Percentiles rank a stretch among this genome's conserved stretches.
Conservation (phyloP, 441 rosid species). For the Theobroma grandiflorum region DNA sequence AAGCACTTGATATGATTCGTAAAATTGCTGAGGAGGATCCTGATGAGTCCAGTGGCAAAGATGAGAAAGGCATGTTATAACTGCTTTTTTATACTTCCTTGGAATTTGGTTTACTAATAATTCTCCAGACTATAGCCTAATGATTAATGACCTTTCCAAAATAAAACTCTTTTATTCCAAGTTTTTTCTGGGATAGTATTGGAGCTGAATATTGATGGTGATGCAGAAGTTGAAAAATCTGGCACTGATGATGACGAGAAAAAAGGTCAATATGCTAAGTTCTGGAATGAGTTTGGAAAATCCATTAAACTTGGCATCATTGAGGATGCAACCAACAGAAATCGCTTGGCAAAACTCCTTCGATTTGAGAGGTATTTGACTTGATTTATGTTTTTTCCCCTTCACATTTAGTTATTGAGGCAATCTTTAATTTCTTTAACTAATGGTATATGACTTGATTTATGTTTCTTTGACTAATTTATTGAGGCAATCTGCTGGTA, state of each 20-base stretch:
- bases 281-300: slow-evolving; percentile 97
- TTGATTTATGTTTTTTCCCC: neutral
- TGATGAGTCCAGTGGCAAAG: slow-evolving; percentile 72
- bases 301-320: slow-evolving; percentile 92
- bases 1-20: slow-evolving; percentile 96
- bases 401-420: neutral
- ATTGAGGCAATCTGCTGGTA: neutral
- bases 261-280: slow-evolving; percentile 83
- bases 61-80: slow-evolving; percentile 64
- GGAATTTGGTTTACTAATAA: neutral
- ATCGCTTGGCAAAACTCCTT: slow-evolving; percentile 89
- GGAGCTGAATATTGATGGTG: slow-evolving; percentile 21
- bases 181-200: neutral
- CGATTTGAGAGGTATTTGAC: slow-evolving; percentile 82
- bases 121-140: neutral
- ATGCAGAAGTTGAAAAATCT: slow-evolving; percentile 69
- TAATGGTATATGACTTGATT: neutral
- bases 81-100: slow-evolving; percentile 9
- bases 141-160: neutral
- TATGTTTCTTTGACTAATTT: too few species aligned
- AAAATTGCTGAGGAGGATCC: slow-evolving; percentile 95
- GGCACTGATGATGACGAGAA: slow-evolving; percentile 64
- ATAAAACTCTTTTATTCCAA: neutral
- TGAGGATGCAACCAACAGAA: slow-evolving; percentile 92
- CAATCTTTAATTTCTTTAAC: neutral